Base-by-base conservation (phyloP, 2,329 filamentous ascomycete genomes). In the Pseudogymnoascus verrucosus region DNA sequence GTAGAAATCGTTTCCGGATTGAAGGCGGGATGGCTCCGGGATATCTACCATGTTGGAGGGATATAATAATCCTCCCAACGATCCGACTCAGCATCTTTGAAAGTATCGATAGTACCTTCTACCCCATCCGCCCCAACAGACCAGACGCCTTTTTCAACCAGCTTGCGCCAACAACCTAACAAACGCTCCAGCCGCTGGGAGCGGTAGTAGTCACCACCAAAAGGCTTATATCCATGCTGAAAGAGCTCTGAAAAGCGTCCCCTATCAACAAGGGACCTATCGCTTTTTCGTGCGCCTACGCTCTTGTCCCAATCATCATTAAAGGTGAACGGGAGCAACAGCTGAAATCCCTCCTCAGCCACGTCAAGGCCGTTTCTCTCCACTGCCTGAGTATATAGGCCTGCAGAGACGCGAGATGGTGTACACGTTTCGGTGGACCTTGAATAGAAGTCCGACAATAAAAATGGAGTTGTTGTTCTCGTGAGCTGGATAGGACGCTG, bases 221-320 rank as follows among this genome's bases (percentile, higher is more conserved):
- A 74, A 44, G 70, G 70, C 65, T 74, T 74, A 44, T 64, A 72
- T 59, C 72, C 72, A 69, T 75, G 72, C 61, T 75, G 70, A 61
- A 74, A 75, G 44, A 75, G 67, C 6, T 71, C 70, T 31, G 68
- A 63, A 44, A 68, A 67, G 1, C 28, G 62, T 1, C 62, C 66
- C 26, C n/a, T 47, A 16, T 59, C 61, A 44, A 72, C 44, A 63
- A 68, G 60, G 12, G 12, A 14, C 36, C 36, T 11, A 37, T 37
- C 36, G 36, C 36, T 37, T 37, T n/a, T 37, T 37, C 36, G 36
- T 37, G 36, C 36, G 36, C 12, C 36, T 12, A 37, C 36, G 36
- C 36, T 37, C 36, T n/a, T 37, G 36, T n/a, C 36, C 36, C 36
- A 37, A 37, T n/a, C 36, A 37, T 37, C 36, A 37, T 37, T 37